These are phyloP conservation scores for Excoecaria cochinchinensis DNA, from an alignment of 345 rosid genomes.

Conservation along the genomic window DNA sequence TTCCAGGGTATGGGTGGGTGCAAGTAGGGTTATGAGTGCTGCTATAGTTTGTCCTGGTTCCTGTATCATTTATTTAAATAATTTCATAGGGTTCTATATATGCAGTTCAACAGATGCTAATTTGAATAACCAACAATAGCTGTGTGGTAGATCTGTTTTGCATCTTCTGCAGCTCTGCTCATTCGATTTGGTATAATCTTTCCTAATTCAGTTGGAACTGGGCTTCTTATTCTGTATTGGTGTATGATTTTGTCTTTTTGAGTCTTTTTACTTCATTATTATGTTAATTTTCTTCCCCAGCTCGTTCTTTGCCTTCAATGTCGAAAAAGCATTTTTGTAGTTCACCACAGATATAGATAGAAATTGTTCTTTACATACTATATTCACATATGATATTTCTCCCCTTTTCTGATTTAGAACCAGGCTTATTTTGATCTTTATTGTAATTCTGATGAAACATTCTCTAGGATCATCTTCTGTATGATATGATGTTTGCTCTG, in stretches of 20 bases:
- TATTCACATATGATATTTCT: background rate
- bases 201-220: background rate
- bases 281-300: background rate
- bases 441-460: background rate
- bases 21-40: background rate
- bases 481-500: background rate
- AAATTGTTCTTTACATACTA: background rate
- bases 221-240: background rate
- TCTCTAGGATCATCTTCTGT: background rate
- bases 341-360: background rate
- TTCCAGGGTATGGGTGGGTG: background rate
- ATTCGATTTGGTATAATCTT: background rate
- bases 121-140: background rate
- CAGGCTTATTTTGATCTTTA: background rate
- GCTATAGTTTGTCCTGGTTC: background rate
- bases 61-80: background rate
- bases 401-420: background rate
- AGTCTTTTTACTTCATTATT: background rate
- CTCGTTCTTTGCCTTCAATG: background rate
- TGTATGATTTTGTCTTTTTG: background rate
- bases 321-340: background rate
- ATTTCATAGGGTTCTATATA: background rate
- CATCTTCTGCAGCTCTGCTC: background rate
- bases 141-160: background rate
- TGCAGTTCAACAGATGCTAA: too few relatives aligned